Evolutionary conservation across 2,329 filamentous ascomycete genomes (phyloP).

Genomic region (Pseudocercospora vitis): DNA sequence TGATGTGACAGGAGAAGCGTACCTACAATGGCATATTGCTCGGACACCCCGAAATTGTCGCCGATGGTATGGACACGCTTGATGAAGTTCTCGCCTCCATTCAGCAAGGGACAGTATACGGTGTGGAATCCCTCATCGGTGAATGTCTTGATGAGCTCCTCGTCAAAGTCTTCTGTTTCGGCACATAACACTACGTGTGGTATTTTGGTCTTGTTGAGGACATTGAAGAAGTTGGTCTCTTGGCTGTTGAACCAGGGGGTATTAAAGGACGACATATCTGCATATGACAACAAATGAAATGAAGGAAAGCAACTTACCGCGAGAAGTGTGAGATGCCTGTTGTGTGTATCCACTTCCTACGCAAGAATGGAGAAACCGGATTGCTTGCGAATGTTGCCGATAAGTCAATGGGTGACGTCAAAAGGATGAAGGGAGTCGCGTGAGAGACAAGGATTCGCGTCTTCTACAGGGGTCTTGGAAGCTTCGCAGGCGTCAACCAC

Average conservation of each 20-base stretch:
- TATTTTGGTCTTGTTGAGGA: conserved; percentile 43
- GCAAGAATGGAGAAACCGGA: conserved; percentile 4
- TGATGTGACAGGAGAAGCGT: conserved; percentile 23
- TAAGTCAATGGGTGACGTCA: not conserved
- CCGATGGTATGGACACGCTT: conserved; percentile 52
- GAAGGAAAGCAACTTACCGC: conserved; percentile 9
- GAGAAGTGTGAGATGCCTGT: conserved; percentile 5
- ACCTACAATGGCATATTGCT: conserved; percentile 65
- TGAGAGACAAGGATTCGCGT: conserved; percentile 3
- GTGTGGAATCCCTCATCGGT: conserved; percentile 61
- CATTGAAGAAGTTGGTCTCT: conserved; percentile 38
- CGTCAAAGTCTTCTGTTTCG: conserved; percentile 58
- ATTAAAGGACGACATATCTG: conserved; percentile 33
- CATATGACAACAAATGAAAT: conserved; percentile 3
- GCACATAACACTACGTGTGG: conserved; percentile 52
- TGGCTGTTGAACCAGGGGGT: conserved; percentile 38
- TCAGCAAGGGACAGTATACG: conserved; percentile 55
- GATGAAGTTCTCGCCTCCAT: conserved; percentile 51
- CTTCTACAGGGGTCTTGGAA: no score
- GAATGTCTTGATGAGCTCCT: conserved; percentile 56
- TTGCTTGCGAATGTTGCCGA: not conserved
- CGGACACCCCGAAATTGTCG: conserved; percentile 57
- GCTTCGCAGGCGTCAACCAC: not conserved
- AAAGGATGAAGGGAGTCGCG: not conserved
- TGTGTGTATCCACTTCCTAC: not conserved